Base-by-base conservation (phyloP, 805 yeast species). In the Metschnikowia kofuensis region DNA sequence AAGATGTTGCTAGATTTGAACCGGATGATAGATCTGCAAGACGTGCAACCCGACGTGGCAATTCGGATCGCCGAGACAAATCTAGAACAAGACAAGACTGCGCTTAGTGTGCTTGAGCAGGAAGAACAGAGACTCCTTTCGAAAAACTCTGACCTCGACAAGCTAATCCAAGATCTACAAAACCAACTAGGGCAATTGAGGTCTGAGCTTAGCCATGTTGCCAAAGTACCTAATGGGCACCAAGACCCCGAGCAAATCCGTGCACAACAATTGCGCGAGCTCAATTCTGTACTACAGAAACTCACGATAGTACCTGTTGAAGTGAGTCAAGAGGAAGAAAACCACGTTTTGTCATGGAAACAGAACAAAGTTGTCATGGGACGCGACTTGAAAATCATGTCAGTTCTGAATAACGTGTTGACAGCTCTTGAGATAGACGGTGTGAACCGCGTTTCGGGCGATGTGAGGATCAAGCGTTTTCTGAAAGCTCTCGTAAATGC, bases 221-320 rank as follows among this genome's bases (percentile, higher is more conserved):
- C 49, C 8, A 34, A 36, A 28, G 34, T 36, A 4, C 32, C 45
- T 7, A 29, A 42, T 14, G 31, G 16, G 14, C 40, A 46, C 10
- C 30, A 42, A 13, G 56, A 56, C 39, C 57, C 58, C 6, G 48
- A 47, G 26, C 61, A 57, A 44, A 41, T 40, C 5, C 51, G 48
- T 32, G 61, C 58, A 7, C 61, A 57, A 40, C 41, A 49, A 46
- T 46, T 57, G 16, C 54, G 53, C 14, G 57, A 51, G 7, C 42
- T 54, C 26, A 52, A 53, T 36, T 9, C 44, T 2, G 34, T 50
- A 35, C 47, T 57, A 13, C 45, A 42, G 26, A 46, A 44, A 12
- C 45, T 55, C 16, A 41, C 56, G 4, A 38, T 43, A 11, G 35
- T 37, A 9, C 34, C 40, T 1, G 44, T 50, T 7, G 48, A 45